Evolutionary conservation across 1,284 basidiomycete genomes (phyloP).

Genomic region (Vanrija sp.): DNA sequence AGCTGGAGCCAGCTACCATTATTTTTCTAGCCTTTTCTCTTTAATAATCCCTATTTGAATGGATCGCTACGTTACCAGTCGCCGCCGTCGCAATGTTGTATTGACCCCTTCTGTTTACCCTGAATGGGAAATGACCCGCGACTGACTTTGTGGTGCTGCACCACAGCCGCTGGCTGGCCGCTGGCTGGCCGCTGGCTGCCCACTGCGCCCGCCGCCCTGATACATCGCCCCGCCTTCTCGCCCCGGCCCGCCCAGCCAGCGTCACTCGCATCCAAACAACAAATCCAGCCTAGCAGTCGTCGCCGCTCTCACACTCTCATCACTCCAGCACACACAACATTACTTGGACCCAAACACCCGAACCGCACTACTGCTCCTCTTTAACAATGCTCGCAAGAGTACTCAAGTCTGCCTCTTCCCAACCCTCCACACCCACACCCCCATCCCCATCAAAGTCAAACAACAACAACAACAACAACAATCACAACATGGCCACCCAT

Average conservation of each 20-base stretch:
- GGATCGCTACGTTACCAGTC: too few relatives aligned
- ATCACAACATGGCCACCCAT: constrained; percentile 15
- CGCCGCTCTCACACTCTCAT: not conserved
- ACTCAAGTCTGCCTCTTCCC: constrained; percentile 27
- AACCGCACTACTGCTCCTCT: not conserved
- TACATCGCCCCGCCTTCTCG: too few relatives aligned
- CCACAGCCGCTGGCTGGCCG: too few relatives aligned
- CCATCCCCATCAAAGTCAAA: constrained; percentile 12
- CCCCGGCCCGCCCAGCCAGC: not conserved
- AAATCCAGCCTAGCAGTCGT: constrained; percentile 4
- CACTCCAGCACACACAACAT: not conserved
- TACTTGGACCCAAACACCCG: too few relatives aligned
- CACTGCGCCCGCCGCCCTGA: too few relatives aligned
- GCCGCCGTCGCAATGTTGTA: too few relatives aligned
- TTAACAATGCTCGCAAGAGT: constrained; percentile 12
- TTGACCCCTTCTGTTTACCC: not conserved
- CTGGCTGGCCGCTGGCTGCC: too few relatives aligned
- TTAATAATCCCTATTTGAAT: too few relatives aligned
- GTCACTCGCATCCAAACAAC: constrained; percentile 5
- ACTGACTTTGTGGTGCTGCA: too few relatives aligned
- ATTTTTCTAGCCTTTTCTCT: too few relatives aligned
- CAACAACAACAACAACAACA: not conserved
- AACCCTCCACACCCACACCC: constrained; percentile 13
- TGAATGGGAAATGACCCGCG: not conserved
- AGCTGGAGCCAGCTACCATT: not conserved